Base-by-base conservation (phyloP, 768 basidiomycete species). In the Megacollybia marginata region DNA sequence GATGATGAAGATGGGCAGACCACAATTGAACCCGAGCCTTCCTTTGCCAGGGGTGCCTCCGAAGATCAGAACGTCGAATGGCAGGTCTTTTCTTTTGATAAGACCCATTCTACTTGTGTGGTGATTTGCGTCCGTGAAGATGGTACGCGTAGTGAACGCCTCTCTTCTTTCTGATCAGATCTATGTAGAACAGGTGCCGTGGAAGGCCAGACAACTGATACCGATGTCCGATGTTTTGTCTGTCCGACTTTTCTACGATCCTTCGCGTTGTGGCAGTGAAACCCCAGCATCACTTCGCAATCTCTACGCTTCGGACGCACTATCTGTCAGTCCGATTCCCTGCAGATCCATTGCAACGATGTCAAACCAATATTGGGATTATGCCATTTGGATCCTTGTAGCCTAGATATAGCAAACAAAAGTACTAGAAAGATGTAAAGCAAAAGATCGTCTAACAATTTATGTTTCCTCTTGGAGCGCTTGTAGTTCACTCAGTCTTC, bases 401-500 rank as follows among this genome's bases (percentile, higher is more conserved):
- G 47, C 36, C 47, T 33, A 31, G 15, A 42, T 33, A 33, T 16
- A 33, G 23, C 2, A 28, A 28, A 28, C 23, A 28, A 28, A 28
- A 28, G 23, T 6, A 28, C 23, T 6, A 28, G 23, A 28, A 28
- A 28, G 23, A 28, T 28, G 23, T 28, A 6, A 28, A 28, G 23
- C 13, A 16, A 4, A 42, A 5, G 38, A 19, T 42, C 23, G 38
- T 42, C 19, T 6, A 42, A 48, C 42, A 31, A 28, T 13, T 48
- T 12, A 33, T 23, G 5, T 40, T 59, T 82, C 85, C 57, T 80
- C 80, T 58, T 78, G 79, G 48, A 92, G 76, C 33, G 82, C 69
- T 65, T 81, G 79, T 82, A 97, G 84, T 67, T 85, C 80, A 12
- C 79, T 86, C 12, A 93, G 73, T 44, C 89, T 76, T 16, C 87